phyloP scores from a whole-genome alignment of 129 eudicot species.

The Flaveria linearis region DNA sequence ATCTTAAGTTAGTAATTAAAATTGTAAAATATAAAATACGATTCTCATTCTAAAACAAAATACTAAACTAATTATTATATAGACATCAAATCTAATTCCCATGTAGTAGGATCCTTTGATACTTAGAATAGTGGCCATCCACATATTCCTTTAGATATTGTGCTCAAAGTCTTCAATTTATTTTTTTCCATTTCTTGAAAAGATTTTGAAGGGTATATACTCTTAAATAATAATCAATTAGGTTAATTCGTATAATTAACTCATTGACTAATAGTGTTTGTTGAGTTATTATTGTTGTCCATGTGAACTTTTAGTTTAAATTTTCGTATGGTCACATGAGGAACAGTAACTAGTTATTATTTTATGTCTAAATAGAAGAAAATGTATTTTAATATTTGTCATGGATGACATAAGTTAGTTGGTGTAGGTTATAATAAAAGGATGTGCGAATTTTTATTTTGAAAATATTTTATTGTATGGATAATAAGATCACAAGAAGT shows the following conservation, averaged over 20 bases:
- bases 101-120: conserved; percentile 38
- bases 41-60: conserved; percentile 17
- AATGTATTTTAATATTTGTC: neutral
- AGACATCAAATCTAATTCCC: conserved; percentile 36
- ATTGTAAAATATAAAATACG: neutral
- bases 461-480: conserved; percentile 4
- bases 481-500: neutral
- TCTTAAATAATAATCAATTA: conserved; percentile 26
- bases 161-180: conserved; percentile 27
- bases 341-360: neutral
- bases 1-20: neutral
- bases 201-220: conserved; percentile 28
- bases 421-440: neutral
- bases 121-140: conserved; percentile 39
- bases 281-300: conserved; percentile 39
- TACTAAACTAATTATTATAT: conserved; percentile 2
- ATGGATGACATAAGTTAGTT: conserved; percentile 1
- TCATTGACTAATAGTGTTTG: conserved; percentile 19
- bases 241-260: neutral
- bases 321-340: conserved; percentile 27
- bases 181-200: conserved; percentile 17
- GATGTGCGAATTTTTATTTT: neutral
- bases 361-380: neutral
- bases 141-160: conserved; percentile 36
- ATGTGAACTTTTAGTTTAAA: conserved; percentile 33